A percentile compares a stretch with the other conserved stretches of the same genome.
Conservation (phyloP, 208 protist species). For the Paratrypanosoma confusum region DNA sequence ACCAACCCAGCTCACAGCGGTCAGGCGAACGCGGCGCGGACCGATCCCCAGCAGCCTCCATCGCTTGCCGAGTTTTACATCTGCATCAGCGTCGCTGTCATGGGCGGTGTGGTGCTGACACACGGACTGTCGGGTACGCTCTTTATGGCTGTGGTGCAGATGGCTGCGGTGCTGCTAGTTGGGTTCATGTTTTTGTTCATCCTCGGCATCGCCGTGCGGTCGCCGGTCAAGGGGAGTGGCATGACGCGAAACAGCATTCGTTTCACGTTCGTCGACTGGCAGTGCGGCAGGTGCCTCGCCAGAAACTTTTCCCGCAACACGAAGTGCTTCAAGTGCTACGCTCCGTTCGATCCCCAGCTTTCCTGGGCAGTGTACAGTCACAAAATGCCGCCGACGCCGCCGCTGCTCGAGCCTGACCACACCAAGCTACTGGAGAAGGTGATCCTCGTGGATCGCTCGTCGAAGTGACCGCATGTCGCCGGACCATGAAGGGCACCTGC, state of each 20-base stretch:
- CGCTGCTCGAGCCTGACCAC: constrained; percentile 64
- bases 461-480: too few relatives aligned
- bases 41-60: neutral
- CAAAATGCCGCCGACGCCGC: constrained; percentile 17
- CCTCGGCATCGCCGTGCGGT: constrained; percentile 30
- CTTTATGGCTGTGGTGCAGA: constrained; percentile 1
- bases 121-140: too few relatives aligned
- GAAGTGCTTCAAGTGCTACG: constrained; percentile 59
- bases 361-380: constrained; percentile 48
- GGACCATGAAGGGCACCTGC: too few relatives aligned
- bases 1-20: constrained; percentile 5
- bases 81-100: neutral
- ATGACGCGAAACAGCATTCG: constrained; percentile 53
- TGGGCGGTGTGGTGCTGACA: too few relatives aligned
- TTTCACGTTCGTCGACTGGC: constrained; percentile 59
- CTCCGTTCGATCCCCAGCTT: constrained; percentile 32
- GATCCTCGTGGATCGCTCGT: too few relatives aligned
- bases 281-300: constrained; percentile 45
- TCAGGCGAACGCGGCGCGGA: neutral
- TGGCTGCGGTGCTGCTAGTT: constrained; percentile 2
- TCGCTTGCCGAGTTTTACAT: constrained; percentile 25
- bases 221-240: constrained; percentile 18
- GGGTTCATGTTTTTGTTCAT: constrained; percentile 14
- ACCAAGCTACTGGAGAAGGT: constrained; percentile 22
- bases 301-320: constrained; percentile 58